Conservation (phyloP, 352 stramenopile genomes). For the Phytophthora capsici region DNA sequence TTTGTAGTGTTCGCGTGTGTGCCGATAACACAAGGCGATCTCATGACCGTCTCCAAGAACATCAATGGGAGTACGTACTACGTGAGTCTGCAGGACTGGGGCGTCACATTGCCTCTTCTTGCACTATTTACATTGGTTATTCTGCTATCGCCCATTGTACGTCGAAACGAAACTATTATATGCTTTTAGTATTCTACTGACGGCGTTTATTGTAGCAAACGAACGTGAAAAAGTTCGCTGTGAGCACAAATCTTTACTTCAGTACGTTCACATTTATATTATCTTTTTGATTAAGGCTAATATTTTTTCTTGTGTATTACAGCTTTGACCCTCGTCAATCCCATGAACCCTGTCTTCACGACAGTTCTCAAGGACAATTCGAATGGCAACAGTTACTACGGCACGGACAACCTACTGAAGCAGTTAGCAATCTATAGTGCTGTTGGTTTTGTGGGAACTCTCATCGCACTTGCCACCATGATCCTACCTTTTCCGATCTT, state of each 20-base stretch:
- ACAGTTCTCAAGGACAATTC: constrained; percentile 59
- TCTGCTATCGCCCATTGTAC: constrained; percentile 63
- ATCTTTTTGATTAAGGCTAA: not conserved
- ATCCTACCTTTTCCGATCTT: constrained; percentile 73
- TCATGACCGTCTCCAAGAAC: constrained; percentile 55
- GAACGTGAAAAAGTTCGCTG: constrained; percentile 82
- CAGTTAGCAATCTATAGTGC: constrained; percentile 74
- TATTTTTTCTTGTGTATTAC: not conserved
- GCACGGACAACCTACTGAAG: constrained; percentile 61
- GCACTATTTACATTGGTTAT: constrained; percentile 72
- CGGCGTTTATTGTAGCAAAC: constrained; percentile 35
- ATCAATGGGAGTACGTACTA: constrained; percentile 63
- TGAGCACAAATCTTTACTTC: constrained; percentile 83
- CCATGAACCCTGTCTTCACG: constrained; percentile 74
- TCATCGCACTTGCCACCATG: constrained; percentile 67
- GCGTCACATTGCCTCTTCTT: constrained; percentile 61
- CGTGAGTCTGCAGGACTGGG: constrained; percentile 72
- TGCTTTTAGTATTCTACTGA: not conserved
- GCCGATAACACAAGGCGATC: constrained; percentile 51
- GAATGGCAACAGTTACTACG: constrained; percentile 48
- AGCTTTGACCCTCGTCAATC: constrained; percentile 70
- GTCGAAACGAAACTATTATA: constrained; percentile 1
- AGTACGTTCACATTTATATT: constrained; percentile 42
- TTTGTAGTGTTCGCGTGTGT: constrained; percentile 66
- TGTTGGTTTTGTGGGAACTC: constrained; percentile 70